Base-by-base conservation (phyloP, 768 basidiomycete species). In the Suillus bovinus region DNA sequence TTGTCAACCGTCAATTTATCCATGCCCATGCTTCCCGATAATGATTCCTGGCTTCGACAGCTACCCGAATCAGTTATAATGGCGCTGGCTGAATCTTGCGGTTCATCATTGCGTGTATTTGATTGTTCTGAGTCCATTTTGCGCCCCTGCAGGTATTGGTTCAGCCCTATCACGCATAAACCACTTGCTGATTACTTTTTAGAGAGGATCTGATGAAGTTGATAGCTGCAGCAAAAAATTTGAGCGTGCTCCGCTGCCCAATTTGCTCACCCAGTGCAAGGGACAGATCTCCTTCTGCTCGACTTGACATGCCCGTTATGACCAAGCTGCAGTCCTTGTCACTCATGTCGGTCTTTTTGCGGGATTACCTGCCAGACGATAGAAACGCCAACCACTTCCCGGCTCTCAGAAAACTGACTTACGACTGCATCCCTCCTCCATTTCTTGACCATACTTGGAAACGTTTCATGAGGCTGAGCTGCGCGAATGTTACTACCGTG, bases 391-490 rank as follows among this genome's bases (percentile, higher is more conserved):
- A 74, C 50, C 69, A 67, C 36, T 59, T 74, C 41, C 71, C 72
- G 36, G 69, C 72, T 33, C 71, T 74, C 42, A 67, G 72, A 39
- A 68, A 70, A 44, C 71, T 74, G 34, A 70, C 67, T 13, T 72
- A 74, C n/a, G 72, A 72, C 41, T 72, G 72, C 50, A 72, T 70
- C 27, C 72, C 72, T 5, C 72, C 69, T 2, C 71, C 71, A 22
- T 72, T 72, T 56, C 67, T 70, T 24, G 71, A 71, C 20, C 34
- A 65, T n/a, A 64, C 64, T n/a, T 72, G 72, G 71, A 72, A 65
- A 54, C 66, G 63, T 29, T 72, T 74, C 31, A 52, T 74, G 41
- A 67, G 61, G 56, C 39, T 64, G 42, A 74, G 65, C 44, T 72
- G 71, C 59, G 63, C 66, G 33, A 70, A 67, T 58, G 64, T 72